Conservation (phyloP, 768 basidiomycete species). For the Xerocomus potaroensis region DNA sequence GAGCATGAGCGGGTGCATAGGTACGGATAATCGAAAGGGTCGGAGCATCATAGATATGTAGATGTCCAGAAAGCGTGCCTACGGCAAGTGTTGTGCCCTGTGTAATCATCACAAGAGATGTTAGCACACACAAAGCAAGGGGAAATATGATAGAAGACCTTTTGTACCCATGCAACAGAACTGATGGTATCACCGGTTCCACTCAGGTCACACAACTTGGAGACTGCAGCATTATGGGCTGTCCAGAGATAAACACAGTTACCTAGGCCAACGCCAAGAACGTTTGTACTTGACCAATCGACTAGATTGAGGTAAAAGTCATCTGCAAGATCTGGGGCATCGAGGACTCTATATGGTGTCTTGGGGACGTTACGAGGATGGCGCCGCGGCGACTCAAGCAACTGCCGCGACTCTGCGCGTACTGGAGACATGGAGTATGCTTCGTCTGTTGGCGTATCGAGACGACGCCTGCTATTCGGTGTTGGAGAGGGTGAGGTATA, state of each 20-base stretch:
- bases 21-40: conserved; percentile 72
- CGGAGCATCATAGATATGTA: conserved; percentile 92
- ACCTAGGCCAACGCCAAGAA: conserved; percentile 89
- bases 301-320: conserved; percentile 99
- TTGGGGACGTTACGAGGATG: conserved; percentile 82
- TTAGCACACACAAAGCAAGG: background rate
- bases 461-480: conserved; percentile 43
- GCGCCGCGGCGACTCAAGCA: conserved; percentile 82
- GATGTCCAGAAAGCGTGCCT: conserved; percentile 82
- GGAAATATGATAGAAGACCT: conserved; percentile 29
- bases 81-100: conserved; percentile 87
- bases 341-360: conserved; percentile 94
- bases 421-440: conserved; percentile 91
- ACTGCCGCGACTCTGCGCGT: conserved; percentile 70
- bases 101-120: background rate
- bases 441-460: conserved; percentile 84
- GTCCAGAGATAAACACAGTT: conserved; percentile 96
- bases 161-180: conserved; percentile 91
- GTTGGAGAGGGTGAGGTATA: conserved; percentile 60
- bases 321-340: conserved; percentile 95
- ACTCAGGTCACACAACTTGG: conserved; percentile 81
- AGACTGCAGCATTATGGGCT: conserved; percentile 88
- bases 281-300: conserved; percentile 94
- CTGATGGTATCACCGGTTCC: conserved; percentile 69
- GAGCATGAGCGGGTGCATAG: conserved; percentile 79